Evolutionary conservation across 441 rosid species (phyloP).

Genomic region (Gossypium laxum): DNA sequence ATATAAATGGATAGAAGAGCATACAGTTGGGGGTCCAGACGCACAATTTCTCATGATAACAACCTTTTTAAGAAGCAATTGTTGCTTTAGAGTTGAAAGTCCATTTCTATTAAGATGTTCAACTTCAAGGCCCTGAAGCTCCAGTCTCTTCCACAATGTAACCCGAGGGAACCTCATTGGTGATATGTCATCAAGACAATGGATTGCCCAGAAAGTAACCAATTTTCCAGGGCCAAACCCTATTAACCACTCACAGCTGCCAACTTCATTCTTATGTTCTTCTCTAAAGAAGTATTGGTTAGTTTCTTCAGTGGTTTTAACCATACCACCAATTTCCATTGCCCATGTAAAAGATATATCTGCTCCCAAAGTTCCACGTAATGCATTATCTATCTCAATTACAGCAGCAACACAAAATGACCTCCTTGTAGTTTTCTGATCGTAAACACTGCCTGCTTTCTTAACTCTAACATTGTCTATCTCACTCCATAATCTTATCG

Average conservation of each 20-base stretch:
- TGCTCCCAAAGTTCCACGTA: slow-evolving; percentile 49
- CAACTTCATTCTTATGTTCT: slow-evolving; percentile 34
- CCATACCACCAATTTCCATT: slow-evolving; percentile 40
- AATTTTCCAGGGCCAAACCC: slow-evolving; percentile 69
- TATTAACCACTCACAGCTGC: slow-evolving; percentile 80
- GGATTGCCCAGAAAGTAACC: slow-evolving; percentile 77
- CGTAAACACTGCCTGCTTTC: slow-evolving; percentile 36
- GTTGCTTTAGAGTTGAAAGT: slow-evolving; percentile 28
- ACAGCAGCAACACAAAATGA: slow-evolving; percentile 65
- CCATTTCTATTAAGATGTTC: slow-evolving; percentile 27
- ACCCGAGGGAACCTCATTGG: slow-evolving; percentile 78
- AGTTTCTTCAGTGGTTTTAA: slow-evolving; percentile 35
- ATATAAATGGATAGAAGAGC: slow-evolving; percentile 53
- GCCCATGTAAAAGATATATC: slow-evolving; percentile 67
- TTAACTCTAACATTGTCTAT: slow-evolving; percentile 52
- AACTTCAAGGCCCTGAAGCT: slow-evolving; percentile 31
- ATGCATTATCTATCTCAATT: slow-evolving; percentile 59
- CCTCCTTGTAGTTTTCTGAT: slow-evolving; percentile 27
- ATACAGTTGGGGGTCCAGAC: slow-evolving; percentile 52
- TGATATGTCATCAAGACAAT: slow-evolving; percentile 75
- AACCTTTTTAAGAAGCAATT: slow-evolving; percentile 43
- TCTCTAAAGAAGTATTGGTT: slow-evolving; percentile 30
- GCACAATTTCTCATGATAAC: slow-evolving; percentile 40
- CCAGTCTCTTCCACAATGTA: slow-evolving; percentile 58
- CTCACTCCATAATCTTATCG: slow-evolving; percentile 83